These are phyloP conservation scores for Mycena galopus DNA, from an alignment of 768 basidiomycete genomes.

Conservation along the genomic window DNA sequence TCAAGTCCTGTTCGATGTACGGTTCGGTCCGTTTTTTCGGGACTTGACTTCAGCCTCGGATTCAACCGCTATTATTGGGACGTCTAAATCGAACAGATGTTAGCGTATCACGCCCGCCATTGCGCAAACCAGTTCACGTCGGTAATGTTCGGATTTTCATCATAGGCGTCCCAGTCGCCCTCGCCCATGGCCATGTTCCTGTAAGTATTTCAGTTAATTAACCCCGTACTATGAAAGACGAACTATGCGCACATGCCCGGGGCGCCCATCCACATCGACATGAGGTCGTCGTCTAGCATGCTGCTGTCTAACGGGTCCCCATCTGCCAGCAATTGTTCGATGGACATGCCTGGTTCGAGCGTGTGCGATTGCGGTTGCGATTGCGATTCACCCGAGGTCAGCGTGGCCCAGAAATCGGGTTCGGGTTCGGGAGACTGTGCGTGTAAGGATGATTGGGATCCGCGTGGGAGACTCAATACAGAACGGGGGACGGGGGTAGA, in stretches of 20 bases:
- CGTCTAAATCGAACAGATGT: too few relatives aligned
- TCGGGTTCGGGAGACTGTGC: not conserved
- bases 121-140: not conserved
- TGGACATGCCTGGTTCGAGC: too few relatives aligned
- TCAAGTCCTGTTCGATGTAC: too few relatives aligned
- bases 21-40: too few relatives aligned
- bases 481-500: too few relatives aligned
- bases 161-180: slow-evolving; percentile 1
- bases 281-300: slow-evolving; percentile 4
- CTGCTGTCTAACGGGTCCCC: not conserved
- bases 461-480: too few relatives aligned
- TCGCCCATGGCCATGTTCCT: slow-evolving; percentile 4
- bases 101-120: too few relatives aligned
- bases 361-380: not conserved
- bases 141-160: not conserved
- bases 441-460: too few relatives aligned
- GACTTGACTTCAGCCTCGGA: too few relatives aligned
- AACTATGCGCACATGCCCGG: not conserved
- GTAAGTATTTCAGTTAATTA: not conserved
- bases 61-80: too few relatives aligned
- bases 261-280: slow-evolving; percentile 16
- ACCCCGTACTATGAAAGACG: not conserved
- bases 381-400: slow-evolving; percentile 27
- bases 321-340: too few relatives aligned
- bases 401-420: not conserved